Conservation (phyloP, 2,329 filamentous ascomycete genomes). For the Aspergillus brunneoviolaceus region DNA sequence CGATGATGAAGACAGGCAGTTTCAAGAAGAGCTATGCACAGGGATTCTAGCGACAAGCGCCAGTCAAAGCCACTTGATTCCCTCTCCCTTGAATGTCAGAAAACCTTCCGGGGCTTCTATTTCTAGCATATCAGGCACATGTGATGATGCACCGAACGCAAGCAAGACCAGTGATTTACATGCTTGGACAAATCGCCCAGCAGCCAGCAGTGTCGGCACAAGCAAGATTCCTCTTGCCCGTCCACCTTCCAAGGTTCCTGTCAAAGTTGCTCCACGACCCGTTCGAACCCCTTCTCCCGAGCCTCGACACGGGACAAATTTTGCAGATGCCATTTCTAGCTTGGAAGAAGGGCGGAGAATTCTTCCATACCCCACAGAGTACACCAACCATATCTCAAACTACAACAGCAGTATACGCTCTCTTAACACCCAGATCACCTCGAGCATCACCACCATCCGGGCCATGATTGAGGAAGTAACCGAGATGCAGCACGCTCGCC, state of each 20-base stretch:
- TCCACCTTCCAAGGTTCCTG: background rate
- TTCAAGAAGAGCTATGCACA: background rate
- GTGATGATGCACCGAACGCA: background rate
- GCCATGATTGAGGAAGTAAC: slow-evolving; percentile 25
- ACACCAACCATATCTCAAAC: slow-evolving; percentile 14
- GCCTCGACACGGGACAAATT: background rate
- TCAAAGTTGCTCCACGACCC: background rate
- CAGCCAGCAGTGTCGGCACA: background rate
- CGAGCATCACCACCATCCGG: slow-evolving; percentile 29
- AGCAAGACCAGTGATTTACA: background rate
- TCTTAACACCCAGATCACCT: slow-evolving; percentile 28
- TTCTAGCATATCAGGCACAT: background rate
- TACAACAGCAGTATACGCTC: slow-evolving; percentile 27
- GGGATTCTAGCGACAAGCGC: background rate
- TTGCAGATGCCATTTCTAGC: background rate
- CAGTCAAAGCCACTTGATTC: background rate
- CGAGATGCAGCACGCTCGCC: slow-evolving; percentile 25
- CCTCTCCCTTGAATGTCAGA: slow-evolving; percentile 12
- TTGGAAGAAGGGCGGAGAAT: background rate
- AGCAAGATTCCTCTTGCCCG: background rate
- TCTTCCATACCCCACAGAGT: background rate
- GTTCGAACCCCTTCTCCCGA: background rate
- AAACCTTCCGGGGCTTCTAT: slow-evolving; percentile 1
- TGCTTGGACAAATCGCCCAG: background rate
- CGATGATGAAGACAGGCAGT: background rate